Evolutionary conservation across 345 rosid species (phyloP), one percentile per base, ranked within the genome.

Genomic region (Citrus mangshanensis): DNA sequence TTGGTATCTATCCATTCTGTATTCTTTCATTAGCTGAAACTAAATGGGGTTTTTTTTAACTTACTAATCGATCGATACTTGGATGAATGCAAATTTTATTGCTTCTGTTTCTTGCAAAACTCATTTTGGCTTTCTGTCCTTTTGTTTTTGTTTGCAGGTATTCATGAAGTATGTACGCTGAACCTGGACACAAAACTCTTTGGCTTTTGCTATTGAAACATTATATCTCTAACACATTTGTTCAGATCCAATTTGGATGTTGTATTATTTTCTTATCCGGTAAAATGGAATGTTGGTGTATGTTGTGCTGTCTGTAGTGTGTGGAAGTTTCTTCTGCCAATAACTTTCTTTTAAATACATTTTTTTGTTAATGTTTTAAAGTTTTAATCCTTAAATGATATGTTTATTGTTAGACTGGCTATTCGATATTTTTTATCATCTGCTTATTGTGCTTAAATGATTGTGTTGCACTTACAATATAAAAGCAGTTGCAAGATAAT

Each of bases 121-220:
- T 85, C 27, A 80, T 56, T 59, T 28, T 60, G 12, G 7, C 28
- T 63, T 68, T 72, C 22, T 60, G 22, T 76, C 30, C 22, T 66
- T 13, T 69, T 28, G 24, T 66, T 46, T 37, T 4, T 76, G 38
- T 87, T 82, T 87, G 88, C 91, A 97, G 99, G 98, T 58, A 97
- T 97, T 85, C 99, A 97, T 77, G 99, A 97, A 94, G 99, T 97
- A 92, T 93, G 98, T 88, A 80, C 72, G 73, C 77, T 60, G 86
- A 81, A 69, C 70, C 55, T 82, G 80, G 76, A 73, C 42, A 37
- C 69, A 25, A 56, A 75, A 12, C 71, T 21, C 46, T 61, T 65
- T 37, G 24, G 24, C 46, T 18, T 56, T 70, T 75, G 74, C 76
- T 56, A 37, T 71, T 63, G 30, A 42, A 56, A 56, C 2, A 2